phyloP scores from a whole-genome alignment of 495 filamentous ascomycete species.

The Aspergillus mulundensis region DNA sequence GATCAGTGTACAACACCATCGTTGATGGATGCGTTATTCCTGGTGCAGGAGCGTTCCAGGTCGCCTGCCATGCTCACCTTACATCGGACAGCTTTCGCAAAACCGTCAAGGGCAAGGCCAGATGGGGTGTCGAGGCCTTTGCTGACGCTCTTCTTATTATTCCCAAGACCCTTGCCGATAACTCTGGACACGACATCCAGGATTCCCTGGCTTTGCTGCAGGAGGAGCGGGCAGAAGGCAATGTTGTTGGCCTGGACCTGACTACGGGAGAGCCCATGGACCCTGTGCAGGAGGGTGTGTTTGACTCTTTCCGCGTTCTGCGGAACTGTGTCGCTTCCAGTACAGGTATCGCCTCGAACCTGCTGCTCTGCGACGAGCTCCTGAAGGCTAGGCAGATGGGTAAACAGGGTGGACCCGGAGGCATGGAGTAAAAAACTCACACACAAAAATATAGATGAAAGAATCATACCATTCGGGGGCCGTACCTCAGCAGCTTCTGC shows the following conservation, averaged over 20 bases:
- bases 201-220: constrained; percentile 81
- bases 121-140: constrained; percentile 90
- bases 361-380: constrained; percentile 94
- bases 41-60: constrained; percentile 92
- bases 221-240: constrained; percentile 80
- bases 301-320: constrained; percentile 92
- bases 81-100: constrained; percentile 76
- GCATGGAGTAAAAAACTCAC: constrained; percentile 42
- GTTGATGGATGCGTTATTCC: constrained; percentile 93
- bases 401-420: constrained; percentile 38
- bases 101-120: constrained; percentile 93
- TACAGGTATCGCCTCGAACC: constrained; percentile 90
- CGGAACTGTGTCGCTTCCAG: constrained; percentile 91
- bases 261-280: constrained; percentile 90
- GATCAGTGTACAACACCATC: constrained; percentile 98
- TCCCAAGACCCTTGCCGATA: constrained; percentile 94
- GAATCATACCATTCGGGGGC: constrained; percentile 4
- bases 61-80: constrained; percentile 87
- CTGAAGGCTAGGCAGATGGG: constrained; percentile 97
- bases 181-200: constrained; percentile 94
- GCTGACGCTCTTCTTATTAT: constrained; percentile 91
- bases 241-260: constrained; percentile 81
- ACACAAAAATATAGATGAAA: constrained; percentile 13
- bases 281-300: constrained; percentile 87
- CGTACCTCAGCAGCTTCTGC: background rate